These are phyloP conservation scores for Verticillium nonalfalfae DNA, from an alignment of 2,329 filamentous ascomycete species.

Conservation along the genomic window DNA sequence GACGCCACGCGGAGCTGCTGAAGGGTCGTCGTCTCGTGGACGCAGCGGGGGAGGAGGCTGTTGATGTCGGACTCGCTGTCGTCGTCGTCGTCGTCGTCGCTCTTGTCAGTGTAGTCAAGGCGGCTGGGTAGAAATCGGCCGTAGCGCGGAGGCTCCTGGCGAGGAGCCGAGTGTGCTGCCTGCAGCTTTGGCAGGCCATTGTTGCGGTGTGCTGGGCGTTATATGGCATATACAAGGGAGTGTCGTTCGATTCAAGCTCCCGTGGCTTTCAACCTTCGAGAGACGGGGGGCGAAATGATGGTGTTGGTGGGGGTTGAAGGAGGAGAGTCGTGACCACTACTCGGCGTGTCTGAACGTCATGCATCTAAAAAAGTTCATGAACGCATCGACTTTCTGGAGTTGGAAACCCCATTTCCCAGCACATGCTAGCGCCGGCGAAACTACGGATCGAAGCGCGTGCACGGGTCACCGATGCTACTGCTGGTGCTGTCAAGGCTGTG, in stretches of 20 bases:
- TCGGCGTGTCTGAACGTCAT: slow-evolving; percentile 12
- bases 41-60: neutral
- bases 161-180: slow-evolving; percentile 33
- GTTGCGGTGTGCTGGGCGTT: neutral
- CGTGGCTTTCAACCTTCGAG: neutral
- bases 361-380: slow-evolving; percentile 10
- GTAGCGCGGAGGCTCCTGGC: slow-evolving; percentile 18
- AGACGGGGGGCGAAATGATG: neutral
- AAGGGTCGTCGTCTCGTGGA: slow-evolving; percentile 24
- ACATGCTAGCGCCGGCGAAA: slow-evolving; percentile 10
- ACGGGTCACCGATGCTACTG: neutral
- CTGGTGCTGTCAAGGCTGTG: too few relatives aligned
- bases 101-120: neutral
- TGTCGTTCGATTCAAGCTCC: neutral
- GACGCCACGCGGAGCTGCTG: slow-evolving; percentile 24
- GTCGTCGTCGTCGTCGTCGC: neutral
- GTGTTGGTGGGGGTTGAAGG: neutral
- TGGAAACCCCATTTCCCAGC: neutral
- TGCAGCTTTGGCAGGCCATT: slow-evolving; percentile 46
- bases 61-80: neutral
- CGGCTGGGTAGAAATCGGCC: slow-evolving; percentile 8
- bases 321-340: neutral
- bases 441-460: slow-evolving; percentile 4
- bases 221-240: neutral
- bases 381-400: slow-evolving; percentile 9